Percentiles rank a stretch among this genome's conserved stretches.
Evolutionary conservation across 257 asterid genomes (phyloP).

Genomic region (Solanum clarkiae): DNA sequence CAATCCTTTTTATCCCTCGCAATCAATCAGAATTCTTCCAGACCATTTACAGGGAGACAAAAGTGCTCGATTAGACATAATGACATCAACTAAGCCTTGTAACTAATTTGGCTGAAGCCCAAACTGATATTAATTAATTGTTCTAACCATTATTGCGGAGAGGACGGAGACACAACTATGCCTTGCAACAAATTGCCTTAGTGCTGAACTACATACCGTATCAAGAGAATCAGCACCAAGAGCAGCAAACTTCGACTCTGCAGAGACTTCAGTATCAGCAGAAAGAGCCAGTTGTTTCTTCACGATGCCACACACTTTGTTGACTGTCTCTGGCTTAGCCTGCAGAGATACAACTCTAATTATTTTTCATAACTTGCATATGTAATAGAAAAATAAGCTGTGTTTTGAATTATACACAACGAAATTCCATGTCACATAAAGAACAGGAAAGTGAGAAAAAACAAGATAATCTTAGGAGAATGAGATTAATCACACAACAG

Average conservation of each 20-base stretch:
- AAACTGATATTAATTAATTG: neutral
- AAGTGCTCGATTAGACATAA: neutral
- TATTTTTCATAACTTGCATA: neutral
- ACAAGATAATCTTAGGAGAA: neutral
- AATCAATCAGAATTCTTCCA: neutral
- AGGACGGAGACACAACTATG: neutral
- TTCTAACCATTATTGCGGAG: neutral
- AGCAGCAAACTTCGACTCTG: constrained; percentile 60
- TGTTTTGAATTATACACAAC: neutral
- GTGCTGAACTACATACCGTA: constrained; percentile 37
- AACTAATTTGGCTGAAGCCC: neutral
- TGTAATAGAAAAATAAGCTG: neutral
- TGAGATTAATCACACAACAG: neutral
- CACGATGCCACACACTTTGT: constrained; percentile 67
- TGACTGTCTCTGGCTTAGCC: constrained; percentile 90
- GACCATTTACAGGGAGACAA: neutral
- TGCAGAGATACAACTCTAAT: constrained; percentile 9
- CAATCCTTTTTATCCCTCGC: neutral
- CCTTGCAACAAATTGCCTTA: neutral
- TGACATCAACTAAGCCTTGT: neutral
- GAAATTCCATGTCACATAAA: neutral
- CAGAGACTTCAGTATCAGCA: constrained; percentile 38
- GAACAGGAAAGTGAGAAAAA: neutral
- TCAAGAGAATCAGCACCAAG: constrained; percentile 98
- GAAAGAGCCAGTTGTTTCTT: constrained; percentile 81